A percentile compares a stretch with the other conserved stretches of the same genome.
phyloP scores from a whole-genome alignment of 2,329 filamentous ascomycete species.

The Paracamarosporium sp. region DNA sequence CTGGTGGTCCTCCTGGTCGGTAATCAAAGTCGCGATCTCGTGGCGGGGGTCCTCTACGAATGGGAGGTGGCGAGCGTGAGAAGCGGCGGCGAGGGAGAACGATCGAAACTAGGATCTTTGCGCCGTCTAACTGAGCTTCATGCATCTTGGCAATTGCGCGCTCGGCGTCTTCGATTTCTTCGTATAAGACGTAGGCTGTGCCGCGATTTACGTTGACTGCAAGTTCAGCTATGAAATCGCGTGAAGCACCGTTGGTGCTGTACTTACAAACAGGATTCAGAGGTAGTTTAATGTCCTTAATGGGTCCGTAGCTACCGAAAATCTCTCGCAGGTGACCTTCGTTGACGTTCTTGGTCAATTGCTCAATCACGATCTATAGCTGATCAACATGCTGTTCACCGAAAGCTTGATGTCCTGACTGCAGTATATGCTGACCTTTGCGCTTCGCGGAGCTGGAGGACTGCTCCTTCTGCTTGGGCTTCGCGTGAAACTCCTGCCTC shows the following conservation, averaged over 20 bases:
- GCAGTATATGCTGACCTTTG: conserved; percentile 41
- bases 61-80: conserved; percentile 77
- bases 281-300: conserved; percentile 87
- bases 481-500: conserved; percentile 40
- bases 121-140: conserved; percentile 90
- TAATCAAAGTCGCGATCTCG: conserved; percentile 33
- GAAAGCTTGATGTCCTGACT: conserved; percentile 6
- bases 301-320: conserved; percentile 85
- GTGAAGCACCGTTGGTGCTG: no score
- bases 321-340: conserved; percentile 89
- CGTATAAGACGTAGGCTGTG: conserved; percentile 89
- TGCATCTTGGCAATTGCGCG: conserved; percentile 95
- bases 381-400: conserved; percentile 9
- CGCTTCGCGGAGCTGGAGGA: conserved; percentile 44
- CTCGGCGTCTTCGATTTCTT: conserved; percentile 79
- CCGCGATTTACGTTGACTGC: conserved; percentile 88
- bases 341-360: conserved; percentile 93
- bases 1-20: conserved; percentile 45
- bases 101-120: conserved; percentile 83
- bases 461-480: conserved; percentile 42
- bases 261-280: conserved; percentile 82
- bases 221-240: conserved; percentile 9
- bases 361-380: conserved; percentile 87
- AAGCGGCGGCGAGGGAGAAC: conserved; percentile 85
- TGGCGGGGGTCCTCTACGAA: conserved; percentile 61